A percentile compares a stretch with the other conserved stretches of the same genome.
Conservation (phyloP, 352 stramenopile species). For the Hyaloperonospora brassicae region DNA sequence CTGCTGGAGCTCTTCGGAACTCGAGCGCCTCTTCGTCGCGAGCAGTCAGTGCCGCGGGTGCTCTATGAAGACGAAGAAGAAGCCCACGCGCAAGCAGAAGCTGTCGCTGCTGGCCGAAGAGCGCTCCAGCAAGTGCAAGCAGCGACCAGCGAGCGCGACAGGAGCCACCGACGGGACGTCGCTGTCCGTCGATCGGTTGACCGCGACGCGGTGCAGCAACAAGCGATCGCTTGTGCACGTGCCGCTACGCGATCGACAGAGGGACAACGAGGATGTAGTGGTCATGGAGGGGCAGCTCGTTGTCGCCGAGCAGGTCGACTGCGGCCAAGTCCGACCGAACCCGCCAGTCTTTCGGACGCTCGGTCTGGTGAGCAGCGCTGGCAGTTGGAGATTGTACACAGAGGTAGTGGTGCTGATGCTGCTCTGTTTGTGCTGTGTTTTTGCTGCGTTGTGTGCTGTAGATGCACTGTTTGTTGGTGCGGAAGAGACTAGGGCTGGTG, state of each 20-base stretch:
- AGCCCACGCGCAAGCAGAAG: constrained; percentile 30
- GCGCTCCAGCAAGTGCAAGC: constrained; percentile 20
- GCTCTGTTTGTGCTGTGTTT: constrained; percentile 1
- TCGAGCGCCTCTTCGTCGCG: constrained; percentile 2
- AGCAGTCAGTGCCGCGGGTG: constrained; percentile 5
- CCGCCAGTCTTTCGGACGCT: constrained; percentile 30
- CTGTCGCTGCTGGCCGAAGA: constrained; percentile 22
- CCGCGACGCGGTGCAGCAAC: constrained; percentile 33
- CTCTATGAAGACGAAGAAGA: constrained; percentile 8
- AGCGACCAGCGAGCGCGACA: constrained; percentile 12
- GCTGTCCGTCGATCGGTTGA: constrained; percentile 3
- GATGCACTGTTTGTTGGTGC: constrained; percentile 40
- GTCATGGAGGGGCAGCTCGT: constrained; percentile 36
- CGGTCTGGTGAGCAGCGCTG: constrained; percentile 30
- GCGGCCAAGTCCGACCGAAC: constrained; percentile 2
- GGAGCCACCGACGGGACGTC: constrained; percentile 13
- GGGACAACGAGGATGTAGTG: constrained; percentile 31
- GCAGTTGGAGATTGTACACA: neutral
- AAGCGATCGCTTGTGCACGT: constrained; percentile 31
- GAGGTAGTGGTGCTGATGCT: constrained; percentile 4
- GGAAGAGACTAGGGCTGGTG: constrained; percentile 28
- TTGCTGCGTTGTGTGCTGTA: constrained; percentile 6
- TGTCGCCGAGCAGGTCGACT: constrained; percentile 39
- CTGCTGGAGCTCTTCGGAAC: constrained; percentile 11
- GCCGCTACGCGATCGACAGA: constrained; percentile 10